Conservation (phyloP, 177 flowering plant genomes). For the Vitis hybrid region DNA sequence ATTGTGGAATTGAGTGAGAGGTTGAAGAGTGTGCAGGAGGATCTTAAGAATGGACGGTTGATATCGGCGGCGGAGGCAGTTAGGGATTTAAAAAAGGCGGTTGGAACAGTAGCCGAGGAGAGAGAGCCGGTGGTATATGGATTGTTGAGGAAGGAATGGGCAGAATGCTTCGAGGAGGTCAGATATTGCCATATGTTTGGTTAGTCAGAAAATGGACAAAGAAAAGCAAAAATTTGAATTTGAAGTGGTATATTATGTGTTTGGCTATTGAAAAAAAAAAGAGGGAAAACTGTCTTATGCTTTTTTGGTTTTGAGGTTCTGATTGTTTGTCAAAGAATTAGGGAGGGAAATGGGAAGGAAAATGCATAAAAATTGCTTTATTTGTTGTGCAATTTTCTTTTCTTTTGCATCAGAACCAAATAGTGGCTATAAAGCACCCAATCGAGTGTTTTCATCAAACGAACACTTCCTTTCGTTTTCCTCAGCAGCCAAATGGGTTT, state of each 20-base stretch:
- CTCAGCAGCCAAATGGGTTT: neutral
- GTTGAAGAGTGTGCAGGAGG: conserved; percentile 48
- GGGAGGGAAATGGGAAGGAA: too few relatives aligned
- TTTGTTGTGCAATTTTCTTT: too few relatives aligned
- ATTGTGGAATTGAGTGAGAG: conserved; percentile 49
- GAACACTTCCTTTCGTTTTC: too few relatives aligned
- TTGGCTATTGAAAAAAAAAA: conserved; percentile 9
- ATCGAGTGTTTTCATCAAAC: too few relatives aligned
- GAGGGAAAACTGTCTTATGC: neutral
- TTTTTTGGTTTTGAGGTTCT: too few relatives aligned
- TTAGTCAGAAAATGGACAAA: neutral
- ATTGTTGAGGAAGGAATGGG: conserved; percentile 73
- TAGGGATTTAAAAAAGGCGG: conserved; percentile 56
- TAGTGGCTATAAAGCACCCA: too few relatives aligned
- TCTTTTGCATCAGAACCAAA: too few relatives aligned
- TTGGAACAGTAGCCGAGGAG: conserved; percentile 35
- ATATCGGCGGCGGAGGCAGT: conserved; percentile 57
- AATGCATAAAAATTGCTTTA: too few relatives aligned
- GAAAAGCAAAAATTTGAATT: neutral
- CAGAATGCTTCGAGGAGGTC: conserved; percentile 75
- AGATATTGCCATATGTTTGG: neutral
- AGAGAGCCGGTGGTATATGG: conserved; percentile 61
- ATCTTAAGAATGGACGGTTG: conserved; percentile 49
- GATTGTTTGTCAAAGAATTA: too few relatives aligned
- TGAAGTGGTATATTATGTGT: neutral